A percentile compares a stretch with the other conserved stretches of the same genome.
Conservation (phyloP, 73 alveolate genomes). For the Effrenium voratum region DNA sequence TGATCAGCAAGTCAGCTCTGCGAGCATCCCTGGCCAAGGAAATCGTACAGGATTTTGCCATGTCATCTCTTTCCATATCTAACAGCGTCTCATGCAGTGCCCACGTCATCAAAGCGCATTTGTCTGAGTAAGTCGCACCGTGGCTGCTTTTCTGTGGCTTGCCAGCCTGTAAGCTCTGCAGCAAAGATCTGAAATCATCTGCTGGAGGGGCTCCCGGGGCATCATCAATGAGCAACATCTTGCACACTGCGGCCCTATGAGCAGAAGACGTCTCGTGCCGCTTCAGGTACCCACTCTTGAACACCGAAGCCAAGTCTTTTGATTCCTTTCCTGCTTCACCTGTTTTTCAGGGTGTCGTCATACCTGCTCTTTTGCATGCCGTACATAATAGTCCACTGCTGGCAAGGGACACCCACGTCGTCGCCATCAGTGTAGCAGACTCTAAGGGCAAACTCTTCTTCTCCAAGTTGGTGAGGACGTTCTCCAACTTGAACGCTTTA, state of each 20-base stretch:
- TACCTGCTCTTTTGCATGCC: background rate
- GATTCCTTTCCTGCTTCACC: background rate
- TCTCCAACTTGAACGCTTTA: too few relatives aligned
- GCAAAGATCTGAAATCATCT: background rate
- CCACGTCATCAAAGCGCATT: constrained; percentile 15
- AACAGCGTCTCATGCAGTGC: background rate
- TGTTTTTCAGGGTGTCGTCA: background rate
- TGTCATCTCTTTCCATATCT: background rate
- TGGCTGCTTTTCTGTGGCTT: background rate
- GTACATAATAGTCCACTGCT: background rate
- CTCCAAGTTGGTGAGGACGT: too few relatives aligned
- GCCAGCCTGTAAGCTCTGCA: background rate
- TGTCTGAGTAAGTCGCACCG: background rate
- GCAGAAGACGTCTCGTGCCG: background rate
- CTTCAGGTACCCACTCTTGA: background rate
- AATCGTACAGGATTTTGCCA: background rate
- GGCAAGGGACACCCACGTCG: background rate
- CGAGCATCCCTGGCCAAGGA: constrained; percentile 18
- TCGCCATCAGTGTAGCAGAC: background rate
- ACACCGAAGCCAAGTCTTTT: background rate
- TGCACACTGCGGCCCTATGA: background rate
- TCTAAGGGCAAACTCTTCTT: background rate
- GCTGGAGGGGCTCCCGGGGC: background rate
- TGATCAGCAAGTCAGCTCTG: background rate
- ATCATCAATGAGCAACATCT: background rate